Conservation (phyloP, 352 stramenopile species). For the Aphanomyces cochlioides region DNA sequence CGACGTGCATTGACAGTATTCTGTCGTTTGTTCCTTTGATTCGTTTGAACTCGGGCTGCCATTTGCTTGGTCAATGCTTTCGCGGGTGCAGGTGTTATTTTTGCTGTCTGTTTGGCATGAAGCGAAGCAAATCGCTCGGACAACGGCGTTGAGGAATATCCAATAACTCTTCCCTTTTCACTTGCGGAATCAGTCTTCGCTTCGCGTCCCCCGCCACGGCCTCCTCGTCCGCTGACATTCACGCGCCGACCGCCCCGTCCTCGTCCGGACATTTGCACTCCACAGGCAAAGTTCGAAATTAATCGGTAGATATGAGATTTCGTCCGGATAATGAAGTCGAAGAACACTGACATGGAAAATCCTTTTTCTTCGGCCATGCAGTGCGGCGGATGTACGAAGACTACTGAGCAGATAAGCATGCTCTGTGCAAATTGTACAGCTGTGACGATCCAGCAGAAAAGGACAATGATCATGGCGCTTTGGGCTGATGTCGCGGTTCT, state of each 20-base stretch:
- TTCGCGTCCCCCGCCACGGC: slow-evolving; percentile 1
- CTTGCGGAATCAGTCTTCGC: slow-evolving; percentile 15
- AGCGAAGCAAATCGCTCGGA: slow-evolving; percentile 73
- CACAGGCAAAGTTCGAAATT: slow-evolving; percentile 3
- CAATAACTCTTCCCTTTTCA: slow-evolving; percentile 38
- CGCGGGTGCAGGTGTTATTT: slow-evolving; percentile 33
- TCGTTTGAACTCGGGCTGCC: slow-evolving; percentile 31
- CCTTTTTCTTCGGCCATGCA: slow-evolving; percentile 11
- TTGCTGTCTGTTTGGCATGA: slow-evolving; percentile 37
- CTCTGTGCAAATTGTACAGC: slow-evolving; percentile 59
- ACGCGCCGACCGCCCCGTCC: background rate
- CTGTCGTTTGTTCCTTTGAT: slow-evolving; percentile 61
- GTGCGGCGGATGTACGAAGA: slow-evolving; percentile 24
- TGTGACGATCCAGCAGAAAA: slow-evolving; percentile 65
- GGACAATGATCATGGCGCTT: slow-evolving; percentile 67
- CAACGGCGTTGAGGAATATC: slow-evolving; percentile 61
- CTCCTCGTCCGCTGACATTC: background rate
- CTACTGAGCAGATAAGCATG: slow-evolving; percentile 13
- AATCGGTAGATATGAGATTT: background rate
- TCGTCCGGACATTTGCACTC: background rate
- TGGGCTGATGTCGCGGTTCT: slow-evolving; percentile 75
- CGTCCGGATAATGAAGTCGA: background rate
- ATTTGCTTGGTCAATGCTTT: slow-evolving; percentile 33
- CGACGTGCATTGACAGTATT: slow-evolving; percentile 67
- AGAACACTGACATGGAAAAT: background rate